Base-by-base conservation (phyloP, 345 rosid genomes). In the Lepidium didymum region DNA sequence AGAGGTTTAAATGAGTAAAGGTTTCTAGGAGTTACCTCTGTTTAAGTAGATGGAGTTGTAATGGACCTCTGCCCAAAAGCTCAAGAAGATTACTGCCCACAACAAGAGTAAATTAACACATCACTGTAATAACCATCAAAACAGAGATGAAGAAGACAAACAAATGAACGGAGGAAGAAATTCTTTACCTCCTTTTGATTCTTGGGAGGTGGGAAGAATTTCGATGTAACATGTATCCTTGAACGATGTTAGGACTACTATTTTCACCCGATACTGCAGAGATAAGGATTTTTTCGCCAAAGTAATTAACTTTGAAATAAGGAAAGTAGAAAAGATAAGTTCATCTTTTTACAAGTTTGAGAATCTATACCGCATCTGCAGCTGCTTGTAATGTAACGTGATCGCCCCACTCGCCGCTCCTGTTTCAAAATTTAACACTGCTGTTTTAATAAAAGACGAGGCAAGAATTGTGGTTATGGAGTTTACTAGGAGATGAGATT, bases 21-120 rank as follows among this genome's bases (percentile, higher is more conserved):
- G 42, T 31, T 25, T 43, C 16, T 21, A 14, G 4, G 14, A 18
- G 46, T 40, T 67, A 84, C 95, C 95, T 79, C 75, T 81, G 81
- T 79, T 78, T 35, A 83, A 78, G 80, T 87, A 81, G 72, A 93
- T 87, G n/a, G 99, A 81, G 72, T 93, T 93, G 87, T 93, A 93
- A 74, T 93, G 99, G 51, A 93, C 99, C 74, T 93, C 99, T 50
- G 99, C 97, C 99, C 99, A 90, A 59, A 93, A 93, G 74, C 99
- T 93, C 72, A 90, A 60, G 76, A 63, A 87, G 67, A 93, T 83
- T 33, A 59, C 99, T 93, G 88, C 85, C 86, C 7, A 56, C 14
- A 61, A 67, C 15, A 21, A 57, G 33, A 55, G 53, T 19, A 42
- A 42, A 9, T 18, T 10, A 44, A 19, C 23, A 63, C 3, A 18